Percentiles rank a stretch among this genome's conserved stretches.
Evolutionary conservation across 2,329 filamentous ascomycete species (phyloP).

Genomic region (Venturiaceae sp.): DNA sequence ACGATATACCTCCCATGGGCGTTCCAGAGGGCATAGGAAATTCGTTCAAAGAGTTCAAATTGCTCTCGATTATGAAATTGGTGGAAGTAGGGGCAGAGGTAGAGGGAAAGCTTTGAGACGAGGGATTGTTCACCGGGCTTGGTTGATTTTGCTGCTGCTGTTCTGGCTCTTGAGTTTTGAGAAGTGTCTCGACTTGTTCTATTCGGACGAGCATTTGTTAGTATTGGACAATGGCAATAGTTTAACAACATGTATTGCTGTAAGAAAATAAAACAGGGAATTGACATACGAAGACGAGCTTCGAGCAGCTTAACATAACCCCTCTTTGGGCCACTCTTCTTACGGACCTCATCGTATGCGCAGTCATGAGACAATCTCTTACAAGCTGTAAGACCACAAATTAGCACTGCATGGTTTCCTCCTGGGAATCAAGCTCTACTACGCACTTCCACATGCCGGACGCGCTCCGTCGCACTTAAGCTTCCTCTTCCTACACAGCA

Average conservation of each 20-base stretch:
- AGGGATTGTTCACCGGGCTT: background rate
- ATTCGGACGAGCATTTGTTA: too few relatives aligned
- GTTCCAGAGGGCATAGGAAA: background rate
- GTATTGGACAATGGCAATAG: too few relatives aligned
- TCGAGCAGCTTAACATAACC: constrained; percentile 93
- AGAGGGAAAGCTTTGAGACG: background rate
- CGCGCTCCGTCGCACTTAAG: constrained; percentile 78
- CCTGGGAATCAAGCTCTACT: background rate
- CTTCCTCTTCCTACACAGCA: constrained; percentile 88
- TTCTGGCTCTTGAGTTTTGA: constrained; percentile 56
- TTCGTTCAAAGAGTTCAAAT: background rate
- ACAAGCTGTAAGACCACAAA: constrained; percentile 41
- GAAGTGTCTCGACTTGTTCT: constrained; percentile 89
- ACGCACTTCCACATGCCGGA: constrained; percentile 59
- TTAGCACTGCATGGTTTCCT: constrained; percentile 25
- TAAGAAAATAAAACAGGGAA: too few relatives aligned
- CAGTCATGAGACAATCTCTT: constrained; percentile 78
- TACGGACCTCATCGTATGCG: constrained; percentile 83
- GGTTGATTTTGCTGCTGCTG: background rate
- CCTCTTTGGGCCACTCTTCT: constrained; percentile 89
- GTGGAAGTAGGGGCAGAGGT: background rate
- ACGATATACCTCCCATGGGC: background rate
- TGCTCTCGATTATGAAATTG: constrained; percentile 1
- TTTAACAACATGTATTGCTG: constrained; percentile 12
- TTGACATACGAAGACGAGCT: constrained; percentile 70